phyloP scores from a whole-genome alignment of 1,284 basidiomycete genomes.

The Ceratobasidium sp. region DNA sequence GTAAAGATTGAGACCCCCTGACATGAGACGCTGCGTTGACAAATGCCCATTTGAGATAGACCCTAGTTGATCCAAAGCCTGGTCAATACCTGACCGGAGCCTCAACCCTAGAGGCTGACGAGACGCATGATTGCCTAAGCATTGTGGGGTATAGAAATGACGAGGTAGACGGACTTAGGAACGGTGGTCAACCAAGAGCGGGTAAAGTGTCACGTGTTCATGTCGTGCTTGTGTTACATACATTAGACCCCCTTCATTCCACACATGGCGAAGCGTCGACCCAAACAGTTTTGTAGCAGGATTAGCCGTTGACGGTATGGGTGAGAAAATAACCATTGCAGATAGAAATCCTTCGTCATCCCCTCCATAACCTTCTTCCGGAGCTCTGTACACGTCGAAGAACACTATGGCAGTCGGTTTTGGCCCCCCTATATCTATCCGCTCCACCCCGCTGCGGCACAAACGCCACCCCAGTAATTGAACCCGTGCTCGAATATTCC shows the following conservation, averaged over 20 bases:
- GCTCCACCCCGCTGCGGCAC: constrained; percentile 72
- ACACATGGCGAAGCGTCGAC: constrained; percentile 49
- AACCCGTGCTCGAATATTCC: constrained; percentile 4
- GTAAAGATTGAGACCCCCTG: background rate
- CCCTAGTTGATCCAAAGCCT: too few relatives aligned
- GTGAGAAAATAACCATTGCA: constrained; percentile 79
- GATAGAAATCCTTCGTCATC: constrained; percentile 81
- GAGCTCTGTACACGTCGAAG: constrained; percentile 63
- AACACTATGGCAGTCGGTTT: constrained; percentile 81
- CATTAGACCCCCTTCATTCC: too few relatives aligned
- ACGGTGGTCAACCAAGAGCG: too few relatives aligned
- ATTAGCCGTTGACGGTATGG: constrained; percentile 61
- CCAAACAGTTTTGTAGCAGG: constrained; percentile 49
- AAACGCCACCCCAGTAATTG: constrained; percentile 45
- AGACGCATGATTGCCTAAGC: too few relatives aligned
- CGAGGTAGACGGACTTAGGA: too few relatives aligned
- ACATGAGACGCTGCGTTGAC: background rate
- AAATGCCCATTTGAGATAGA: background rate
- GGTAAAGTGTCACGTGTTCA: too few relatives aligned
- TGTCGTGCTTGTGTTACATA: too few relatives aligned
- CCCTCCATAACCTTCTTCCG: constrained; percentile 56
- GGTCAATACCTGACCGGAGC: too few relatives aligned
- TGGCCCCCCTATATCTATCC: constrained; percentile 63
- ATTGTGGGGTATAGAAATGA: too few relatives aligned
- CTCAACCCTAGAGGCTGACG: too few relatives aligned